Evolutionary conservation across 2,329 filamentous ascomycete species (phyloP).

Genomic region (Aspergillus sp.): DNA sequence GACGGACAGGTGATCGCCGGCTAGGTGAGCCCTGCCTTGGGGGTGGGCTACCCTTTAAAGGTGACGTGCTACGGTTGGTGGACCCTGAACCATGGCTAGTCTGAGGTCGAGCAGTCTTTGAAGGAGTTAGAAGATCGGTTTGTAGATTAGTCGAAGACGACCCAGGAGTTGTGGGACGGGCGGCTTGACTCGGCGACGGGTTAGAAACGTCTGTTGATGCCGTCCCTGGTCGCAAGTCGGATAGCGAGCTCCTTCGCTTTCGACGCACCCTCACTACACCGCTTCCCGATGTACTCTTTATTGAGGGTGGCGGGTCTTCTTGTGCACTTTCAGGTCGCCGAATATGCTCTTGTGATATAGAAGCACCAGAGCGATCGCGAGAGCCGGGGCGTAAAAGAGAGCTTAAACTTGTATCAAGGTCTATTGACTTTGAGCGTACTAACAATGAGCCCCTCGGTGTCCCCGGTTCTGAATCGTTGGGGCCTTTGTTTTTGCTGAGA

Average conservation of each 20-base stretch:
- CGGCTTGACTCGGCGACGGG: slow-evolving; percentile 30
- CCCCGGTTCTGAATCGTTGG: slow-evolving; percentile 63
- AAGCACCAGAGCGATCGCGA: slow-evolving; percentile 55
- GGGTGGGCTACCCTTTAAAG: slow-evolving; percentile 31
- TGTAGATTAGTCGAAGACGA: slow-evolving; percentile 27
- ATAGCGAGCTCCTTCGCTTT: slow-evolving; percentile 88
- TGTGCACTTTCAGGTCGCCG: slow-evolving; percentile 47
- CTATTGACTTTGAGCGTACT: slow-evolving; percentile 73
- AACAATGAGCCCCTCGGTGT: slow-evolving; percentile 66
- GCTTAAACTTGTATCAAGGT: slow-evolving; percentile 56
- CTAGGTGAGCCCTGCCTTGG: slow-evolving; percentile 32
- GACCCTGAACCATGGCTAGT: slow-evolving; percentile 30
- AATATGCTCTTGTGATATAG: slow-evolving; percentile 48
- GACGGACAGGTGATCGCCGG: slow-evolving; percentile 32
- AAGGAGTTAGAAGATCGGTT: slow-evolving; percentile 29
- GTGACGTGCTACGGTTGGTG: slow-evolving; percentile 31
- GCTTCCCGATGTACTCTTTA: slow-evolving; percentile 53
- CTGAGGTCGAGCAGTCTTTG: slow-evolving; percentile 29
- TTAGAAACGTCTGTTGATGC: slow-evolving; percentile 53
- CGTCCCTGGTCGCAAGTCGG: slow-evolving; percentile 74
- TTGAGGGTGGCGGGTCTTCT: slow-evolving; percentile 47
- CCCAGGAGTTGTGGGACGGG: slow-evolving; percentile 40
- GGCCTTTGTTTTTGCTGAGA: slow-evolving; percentile 76
- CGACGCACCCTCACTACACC: slow-evolving; percentile 53
- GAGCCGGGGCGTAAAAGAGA: slow-evolving; percentile 55